Evolutionary conservation across 306 rosid species (phyloP), one percentile per base, ranked within the genome.

Genomic region (Ammopiptanthus mongolicus): DNA sequence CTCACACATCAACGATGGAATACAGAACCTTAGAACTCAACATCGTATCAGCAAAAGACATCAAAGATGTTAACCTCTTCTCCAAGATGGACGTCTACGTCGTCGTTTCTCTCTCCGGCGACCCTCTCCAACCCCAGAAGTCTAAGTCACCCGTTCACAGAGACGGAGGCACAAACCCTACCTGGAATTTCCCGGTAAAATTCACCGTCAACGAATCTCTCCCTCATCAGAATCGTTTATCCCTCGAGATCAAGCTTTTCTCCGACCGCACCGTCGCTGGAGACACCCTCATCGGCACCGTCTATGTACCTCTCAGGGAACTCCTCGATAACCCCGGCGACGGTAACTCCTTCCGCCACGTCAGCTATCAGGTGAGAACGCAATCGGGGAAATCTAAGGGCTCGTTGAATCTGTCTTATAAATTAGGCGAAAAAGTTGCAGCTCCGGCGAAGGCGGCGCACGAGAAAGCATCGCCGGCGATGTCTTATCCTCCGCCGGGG

Each of bases 41-140:
- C 68, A 65, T 93, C 17, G 41, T 82, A 65, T 91, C 98, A 0
- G 97, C 98, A 2, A 82, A 79, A 9, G 95, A 84, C 50, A 85
- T 95, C 71, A 85, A 95, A 15, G 76, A 91, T 34, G 96, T 88
- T 1, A 91, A 83, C 41, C 68, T 85, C 22, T 23, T 95, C n/a
- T 80, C 89, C 44, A 90, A 95, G 80, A 91, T 91, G 96, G 87
- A 88, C 36, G 96, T 84, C 0, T 91, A 86, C 86, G 96, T 79
- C 29, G 91, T 86, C 80, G 86, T 88, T 50, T 76, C 86, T 0
- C 70, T 93, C 90, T 0, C 75, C 70, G 97, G 90, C 44, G 90
- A 88, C 46, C 21, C 77, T 1, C 1, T 7, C 1, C 9, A 57
- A 6, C 47, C 34, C 1, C 91, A 84, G 48, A 71, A 9, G 5